Conservation (phyloP, 169 alveolate genomes). For the Babesia bigemina region DNA sequence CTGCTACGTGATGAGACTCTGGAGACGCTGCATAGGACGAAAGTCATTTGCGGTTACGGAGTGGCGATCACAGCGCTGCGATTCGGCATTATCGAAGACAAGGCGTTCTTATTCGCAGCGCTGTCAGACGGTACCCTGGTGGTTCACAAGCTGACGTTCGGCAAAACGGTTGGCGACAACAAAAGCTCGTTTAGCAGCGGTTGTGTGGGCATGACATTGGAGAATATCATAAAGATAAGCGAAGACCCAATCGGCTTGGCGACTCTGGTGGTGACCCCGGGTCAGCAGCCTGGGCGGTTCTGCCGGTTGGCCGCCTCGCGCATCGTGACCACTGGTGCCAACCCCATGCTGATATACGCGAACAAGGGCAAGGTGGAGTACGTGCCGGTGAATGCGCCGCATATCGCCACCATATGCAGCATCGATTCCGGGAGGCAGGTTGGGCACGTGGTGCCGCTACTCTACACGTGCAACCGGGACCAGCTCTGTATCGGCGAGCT, state of each 20-base stretch:
- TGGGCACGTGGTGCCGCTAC: constrained; percentile 10
- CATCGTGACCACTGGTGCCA: constrained; percentile 49
- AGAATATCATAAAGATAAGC: constrained; percentile 25
- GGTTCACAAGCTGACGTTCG: constrained; percentile 11
- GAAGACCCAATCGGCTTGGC: constrained; percentile 25
- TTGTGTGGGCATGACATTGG: not conserved
- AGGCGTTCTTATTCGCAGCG: constrained; percentile 33
- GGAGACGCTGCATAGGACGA: constrained; percentile 14
- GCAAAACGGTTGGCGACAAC: not conserved
- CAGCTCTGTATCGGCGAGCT: constrained; percentile 37
- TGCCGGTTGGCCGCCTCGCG: constrained; percentile 6
- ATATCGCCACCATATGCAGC: constrained; percentile 6
- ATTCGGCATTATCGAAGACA: constrained; percentile 33
- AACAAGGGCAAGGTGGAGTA: constrained; percentile 40
- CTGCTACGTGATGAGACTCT: constrained; percentile 5
- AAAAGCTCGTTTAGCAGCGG: not conserved
- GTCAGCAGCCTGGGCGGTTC: not conserved
- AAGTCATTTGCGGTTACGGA: constrained; percentile 29
- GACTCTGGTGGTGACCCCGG: constrained; percentile 1
- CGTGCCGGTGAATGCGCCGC: constrained; percentile 31
- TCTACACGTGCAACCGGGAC: constrained; percentile 6
- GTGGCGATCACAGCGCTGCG: constrained; percentile 17
- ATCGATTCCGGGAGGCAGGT: not conserved
- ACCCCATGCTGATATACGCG: constrained; percentile 41
- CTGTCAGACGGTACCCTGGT: constrained; percentile 59